Base-by-base conservation (phyloP, 768 basidiomycete species). In the Naganishia onofrii region DNA sequence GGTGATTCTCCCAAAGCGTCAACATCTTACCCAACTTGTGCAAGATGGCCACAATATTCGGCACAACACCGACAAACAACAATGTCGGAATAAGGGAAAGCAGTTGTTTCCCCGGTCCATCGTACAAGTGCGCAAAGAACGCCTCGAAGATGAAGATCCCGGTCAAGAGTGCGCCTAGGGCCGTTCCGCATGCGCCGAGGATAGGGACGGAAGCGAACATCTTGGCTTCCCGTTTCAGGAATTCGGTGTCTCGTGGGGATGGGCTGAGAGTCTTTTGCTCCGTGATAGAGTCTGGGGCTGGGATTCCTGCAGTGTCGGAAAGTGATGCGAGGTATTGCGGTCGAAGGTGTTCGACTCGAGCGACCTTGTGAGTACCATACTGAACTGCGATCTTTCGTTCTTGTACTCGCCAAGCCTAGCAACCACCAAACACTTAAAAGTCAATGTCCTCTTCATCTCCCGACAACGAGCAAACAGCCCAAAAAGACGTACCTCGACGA, bases 1-100 rank as follows among this genome's bases (percentile, higher is more conserved):
- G 84, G 78, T 97, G 93, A 77, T 96, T 94, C 82, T 99, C 95
- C 91, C 92, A 94, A 53, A 85, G 82, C 0, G 93, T 93, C 66
- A 97, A 84, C 21, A 84, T 82, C 60, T 82, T 83, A 0, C 92
- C 91, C 57, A 88, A 84, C 5, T 81, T 74, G 74, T 90, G 88
- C 79, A 92, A 95, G 9, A 89, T 78, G 0, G 84, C 85, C 1
- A 94, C 85, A 21, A 97, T 84, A 48, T 87, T 86, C 0, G 95
- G 96, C 0, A 98, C 89, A 13, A 94, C 82, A 0, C 87, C 84
- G 7, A 88, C 84, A 80, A 97, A 94, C 52, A 95, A 82, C 51
- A 93, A 83, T 0, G 93, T 97, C 0, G 94, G 94, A 36, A 85
- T 82, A 72, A 95, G 88, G 1, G 88, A 84, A 91, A 93, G 76